phyloP scores from a whole-genome alignment of 1,284 basidiomycete genomes.

The Pascua guehoae region DNA sequence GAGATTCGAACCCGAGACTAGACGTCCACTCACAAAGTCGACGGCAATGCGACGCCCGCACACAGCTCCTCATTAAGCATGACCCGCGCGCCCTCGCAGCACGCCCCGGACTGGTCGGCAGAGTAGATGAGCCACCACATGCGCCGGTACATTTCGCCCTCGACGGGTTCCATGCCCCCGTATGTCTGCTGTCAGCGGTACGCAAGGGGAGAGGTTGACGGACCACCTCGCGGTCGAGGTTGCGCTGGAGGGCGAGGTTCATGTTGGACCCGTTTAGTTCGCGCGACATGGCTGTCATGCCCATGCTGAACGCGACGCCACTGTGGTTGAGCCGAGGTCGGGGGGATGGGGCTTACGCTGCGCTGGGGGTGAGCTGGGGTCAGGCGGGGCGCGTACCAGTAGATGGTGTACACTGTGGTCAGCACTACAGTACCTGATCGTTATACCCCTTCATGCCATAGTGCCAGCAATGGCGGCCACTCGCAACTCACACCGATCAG shows the following conservation, averaged over 20 bases:
- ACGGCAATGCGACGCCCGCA: background rate
- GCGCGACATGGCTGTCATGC: background rate
- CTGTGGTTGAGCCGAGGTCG: background rate
- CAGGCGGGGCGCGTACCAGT: background rate
- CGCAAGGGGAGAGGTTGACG: background rate
- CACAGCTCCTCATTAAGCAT: slow-evolving; percentile 6
- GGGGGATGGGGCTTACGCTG: background rate
- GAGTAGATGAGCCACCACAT: slow-evolving; percentile 9
- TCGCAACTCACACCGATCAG: slow-evolving; percentile 5
- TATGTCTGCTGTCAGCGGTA: background rate
- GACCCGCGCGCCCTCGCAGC: slow-evolving; percentile 1
- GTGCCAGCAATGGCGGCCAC: too few relatives aligned
- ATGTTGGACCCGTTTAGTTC: slow-evolving; percentile 7
- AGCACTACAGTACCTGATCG: background rate
- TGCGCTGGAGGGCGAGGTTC: slow-evolving; percentile 2
- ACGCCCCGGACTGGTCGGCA: slow-evolving; percentile 1
- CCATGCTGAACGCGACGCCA: background rate
- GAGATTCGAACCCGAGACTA: too few relatives aligned
- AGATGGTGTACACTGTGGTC: background rate
- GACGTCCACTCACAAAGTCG: background rate
- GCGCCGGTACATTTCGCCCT: slow-evolving; percentile 7
- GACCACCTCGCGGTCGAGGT: slow-evolving; percentile 4
- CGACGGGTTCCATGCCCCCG: background rate
- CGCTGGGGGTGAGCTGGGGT: background rate
- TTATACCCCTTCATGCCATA: background rate